These are phyloP conservation scores for Afroboletus lepidellus DNA, from an alignment of 1,284 basidiomycete species.

Conservation along the genomic window DNA sequence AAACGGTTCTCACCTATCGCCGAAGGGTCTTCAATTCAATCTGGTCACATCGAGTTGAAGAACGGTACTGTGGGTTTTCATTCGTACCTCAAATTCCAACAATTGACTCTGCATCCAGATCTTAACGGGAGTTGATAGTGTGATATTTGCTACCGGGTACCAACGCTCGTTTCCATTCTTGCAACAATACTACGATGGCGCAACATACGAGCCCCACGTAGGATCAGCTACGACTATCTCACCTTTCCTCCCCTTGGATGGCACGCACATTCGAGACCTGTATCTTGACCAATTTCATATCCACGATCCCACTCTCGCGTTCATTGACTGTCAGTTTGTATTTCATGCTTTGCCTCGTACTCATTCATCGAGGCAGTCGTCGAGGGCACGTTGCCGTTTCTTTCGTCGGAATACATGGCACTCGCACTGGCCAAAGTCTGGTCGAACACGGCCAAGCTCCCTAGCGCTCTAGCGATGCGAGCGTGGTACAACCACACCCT, in stretches of 20 bases:
- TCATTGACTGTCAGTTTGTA: conserved; percentile 8
- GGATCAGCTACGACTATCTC: conserved; percentile 1
- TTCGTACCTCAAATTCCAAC: background rate
- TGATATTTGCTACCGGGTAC: conserved; percentile 14
- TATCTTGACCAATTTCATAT: conserved; percentile 19
- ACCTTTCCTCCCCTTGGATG: conserved; percentile 11
- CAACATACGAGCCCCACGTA: conserved; percentile 1
- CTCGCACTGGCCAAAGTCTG: conserved; percentile 7
- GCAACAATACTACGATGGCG: conserved; percentile 16
- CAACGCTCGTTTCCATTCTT: conserved; percentile 18
- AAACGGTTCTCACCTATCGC: conserved; percentile 10
- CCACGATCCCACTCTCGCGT: conserved; percentile 19
- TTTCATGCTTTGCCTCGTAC: background rate
- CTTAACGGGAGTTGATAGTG: conserved; percentile 12
- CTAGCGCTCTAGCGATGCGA: conserved; percentile 4
- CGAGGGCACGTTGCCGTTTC: background rate
- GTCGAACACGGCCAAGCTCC: conserved; percentile 17
- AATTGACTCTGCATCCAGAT: conserved; percentile 2
- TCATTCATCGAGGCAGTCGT: conserved; percentile 1
- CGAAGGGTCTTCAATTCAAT: conserved; percentile 13
- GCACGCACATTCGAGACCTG: conserved; percentile 15
- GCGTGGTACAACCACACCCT: background rate
- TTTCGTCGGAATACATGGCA: conserved; percentile 1
- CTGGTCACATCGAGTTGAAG: conserved; percentile 1
- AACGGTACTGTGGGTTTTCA: conserved; percentile 5